Evolutionary conservation across 2,329 filamentous ascomycete genomes (phyloP), one percentile per base, ranked within the genome.

Genomic region (Cladosporium halotolerans): DNA sequence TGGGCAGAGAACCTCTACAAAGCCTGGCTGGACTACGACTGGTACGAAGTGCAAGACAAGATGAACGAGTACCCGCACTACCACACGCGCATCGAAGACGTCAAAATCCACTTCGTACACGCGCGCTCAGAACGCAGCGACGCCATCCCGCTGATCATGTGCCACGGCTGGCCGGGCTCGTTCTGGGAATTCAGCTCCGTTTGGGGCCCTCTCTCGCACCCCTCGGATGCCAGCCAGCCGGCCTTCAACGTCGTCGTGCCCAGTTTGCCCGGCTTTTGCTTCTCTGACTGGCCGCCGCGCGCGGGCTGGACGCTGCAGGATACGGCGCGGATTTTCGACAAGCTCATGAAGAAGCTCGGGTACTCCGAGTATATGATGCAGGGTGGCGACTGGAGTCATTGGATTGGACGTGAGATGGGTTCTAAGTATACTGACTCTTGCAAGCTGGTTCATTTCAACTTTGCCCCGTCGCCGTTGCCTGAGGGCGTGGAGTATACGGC

Each of bases 211-310:
- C 57, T 75, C 2, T 59, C 68, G 3, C 53, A 65, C 9, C 55
- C 50, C 13, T 74, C 68, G 1, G 48, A 60, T 3, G 52, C 60
- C 18, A 14, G 51, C n/a, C 53, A 57, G 10, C 58, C 57, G 2
- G 70, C 75, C 0, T 84, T 83, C 59, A 75, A 83, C 55, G 69
- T 82, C 9, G 76, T 84, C 0, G 79, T 79, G 0, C 81, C 81
- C 0, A 81, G 77, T 6, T 67, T 84, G 1, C 80, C 81, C 0
- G 77, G 79, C 44, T 79, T 73, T 56, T 72, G 77, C 60, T 77
- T 81, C 68, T 76, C 68, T 1, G 59, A 60, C 5, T 57, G 63
- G 4, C 65, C 70, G 6, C 62, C 63, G 1, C 47, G 57, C 1
- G 57, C 54, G 3, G 63, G 62, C 3, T 73, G 71, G 70, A 70